A percentile compares a stretch with the other conserved stretches of the same genome.
Evolutionary conservation across 805 yeast species (phyloP).

Genomic region (Starmerella tilneyi): DNA sequence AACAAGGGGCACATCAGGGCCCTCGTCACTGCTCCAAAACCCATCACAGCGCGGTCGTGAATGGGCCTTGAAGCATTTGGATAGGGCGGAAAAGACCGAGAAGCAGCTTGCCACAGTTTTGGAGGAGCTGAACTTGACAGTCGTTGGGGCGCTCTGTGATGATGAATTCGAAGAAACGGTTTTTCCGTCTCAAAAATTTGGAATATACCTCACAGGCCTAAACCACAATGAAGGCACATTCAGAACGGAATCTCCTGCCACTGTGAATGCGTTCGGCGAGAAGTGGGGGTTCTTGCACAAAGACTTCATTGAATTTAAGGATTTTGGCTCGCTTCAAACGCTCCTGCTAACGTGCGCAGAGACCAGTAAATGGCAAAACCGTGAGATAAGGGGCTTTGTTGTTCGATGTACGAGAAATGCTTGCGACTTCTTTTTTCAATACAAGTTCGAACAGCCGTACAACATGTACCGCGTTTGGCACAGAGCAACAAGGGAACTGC

Average conservation of each 20-base stretch:
- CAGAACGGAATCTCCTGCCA: constrained; percentile 49
- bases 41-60: constrained; percentile 68
- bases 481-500: constrained; percentile 51
- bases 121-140: constrained; percentile 51
- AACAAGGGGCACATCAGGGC: constrained; percentile 85
- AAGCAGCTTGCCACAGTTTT: constrained; percentile 48
- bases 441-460: constrained; percentile 91
- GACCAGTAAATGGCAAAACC: constrained; percentile 34
- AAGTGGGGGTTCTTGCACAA: constrained; percentile 59
- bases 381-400: constrained; percentile 89
- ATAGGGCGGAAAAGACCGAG: constrained; percentile 33
- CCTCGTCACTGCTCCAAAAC: constrained; percentile 38
- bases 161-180: constrained; percentile 91
- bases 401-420: constrained; percentile 45
- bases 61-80: constrained; percentile 49
- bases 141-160: constrained; percentile 88
- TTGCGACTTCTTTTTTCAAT: constrained; percentile 71
- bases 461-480: constrained; percentile 81
- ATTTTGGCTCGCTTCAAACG: constrained; percentile 36
- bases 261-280: constrained; percentile 51
- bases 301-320: constrained; percentile 36
- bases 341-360: constrained; percentile 65
- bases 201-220: constrained; percentile 86
- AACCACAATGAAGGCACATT: constrained; percentile 59
- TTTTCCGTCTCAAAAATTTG: constrained; percentile 52